Percentiles rank a stretch among this genome's conserved stretches.
These are phyloP conservation scores for Farysia itapuensis DNA, from an alignment of 1,284 basidiomycete genomes.

Conservation along the genomic window DNA sequence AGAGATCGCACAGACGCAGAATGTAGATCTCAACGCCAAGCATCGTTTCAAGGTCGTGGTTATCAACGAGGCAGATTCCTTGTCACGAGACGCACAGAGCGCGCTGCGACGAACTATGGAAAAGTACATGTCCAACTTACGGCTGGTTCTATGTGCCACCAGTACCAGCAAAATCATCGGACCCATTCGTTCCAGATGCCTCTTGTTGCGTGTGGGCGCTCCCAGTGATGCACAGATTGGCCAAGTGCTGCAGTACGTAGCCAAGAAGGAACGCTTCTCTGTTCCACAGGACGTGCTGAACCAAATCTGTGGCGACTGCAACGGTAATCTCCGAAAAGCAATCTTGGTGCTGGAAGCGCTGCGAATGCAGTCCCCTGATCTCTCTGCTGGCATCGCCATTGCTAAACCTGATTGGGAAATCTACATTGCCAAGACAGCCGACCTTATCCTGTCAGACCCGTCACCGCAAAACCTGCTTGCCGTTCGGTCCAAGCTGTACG, in stretches of 20 bases:
- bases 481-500: constrained; percentile 89
- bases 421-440: constrained; percentile 93
- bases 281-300: constrained; percentile 74
- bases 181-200: constrained; percentile 91
- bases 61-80: constrained; percentile 94
- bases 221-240: constrained; percentile 79
- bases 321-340: constrained; percentile 92
- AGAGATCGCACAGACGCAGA: constrained; percentile 98
- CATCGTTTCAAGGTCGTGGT: constrained; percentile 99
- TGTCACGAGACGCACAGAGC: constrained; percentile 93
- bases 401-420: constrained; percentile 98
- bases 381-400: constrained; percentile 69
- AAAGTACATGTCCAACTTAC: constrained; percentile 94
- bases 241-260: constrained; percentile 74
- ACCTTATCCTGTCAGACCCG: constrained; percentile 88
- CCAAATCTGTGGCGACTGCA: constrained; percentile 77
- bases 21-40: constrained; percentile 91
- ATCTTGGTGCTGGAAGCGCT: constrained; percentile 91
- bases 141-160: constrained; percentile 96
- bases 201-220: constrained; percentile 89
- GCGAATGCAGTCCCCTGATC: constrained; percentile 68
- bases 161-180: constrained; percentile 95
- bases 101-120: constrained; percentile 98
- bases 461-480: constrained; percentile 87
- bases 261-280: constrained; percentile 77